A percentile compares a stretch with the other conserved stretches of the same genome.
These are phyloP conservation scores for Candida adriatica DNA, from an alignment of 805 yeast genomes.

Conservation along the genomic window DNA sequence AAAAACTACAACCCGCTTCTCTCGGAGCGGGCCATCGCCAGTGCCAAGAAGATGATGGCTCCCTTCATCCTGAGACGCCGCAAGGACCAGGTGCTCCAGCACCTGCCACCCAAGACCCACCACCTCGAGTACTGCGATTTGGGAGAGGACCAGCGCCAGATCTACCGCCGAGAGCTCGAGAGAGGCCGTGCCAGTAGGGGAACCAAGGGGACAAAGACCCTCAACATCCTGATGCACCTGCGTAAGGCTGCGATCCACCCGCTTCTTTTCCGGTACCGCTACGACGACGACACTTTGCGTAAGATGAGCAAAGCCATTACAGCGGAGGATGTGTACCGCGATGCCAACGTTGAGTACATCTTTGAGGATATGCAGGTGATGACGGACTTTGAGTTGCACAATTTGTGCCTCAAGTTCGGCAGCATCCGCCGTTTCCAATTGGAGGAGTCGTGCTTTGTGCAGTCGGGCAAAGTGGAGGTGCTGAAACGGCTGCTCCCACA, in stretches of 20 bases:
- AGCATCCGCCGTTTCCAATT: conserved; percentile 52
- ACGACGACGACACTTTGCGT: conserved; percentile 45
- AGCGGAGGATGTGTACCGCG: conserved; percentile 67
- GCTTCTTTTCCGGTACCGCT: conserved; percentile 64
- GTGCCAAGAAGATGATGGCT: conserved; percentile 97
- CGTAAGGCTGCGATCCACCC: conserved; percentile 95
- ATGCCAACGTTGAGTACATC: conserved; percentile 71
- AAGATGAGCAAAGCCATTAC: conserved; percentile 75
- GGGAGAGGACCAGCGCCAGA: conserved; percentile 41
- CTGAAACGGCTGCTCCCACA: conserved; percentile 51
- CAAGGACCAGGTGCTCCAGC: conserved; percentile 86
- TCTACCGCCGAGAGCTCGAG: conserved; percentile 57
- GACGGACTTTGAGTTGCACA: conserved; percentile 85
- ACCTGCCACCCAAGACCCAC: conserved; percentile 74
- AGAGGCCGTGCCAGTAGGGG: conserved; percentile 27
- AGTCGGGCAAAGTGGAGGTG: conserved; percentile 68
- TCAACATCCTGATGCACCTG: conserved; percentile 78
- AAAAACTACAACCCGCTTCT: conserved; percentile 68
- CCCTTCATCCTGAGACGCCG: conserved; percentile 92
- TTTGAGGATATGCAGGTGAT: conserved; percentile 92
- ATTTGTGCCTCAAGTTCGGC: conserved; percentile 67
- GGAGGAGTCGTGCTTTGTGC: conserved; percentile 47
- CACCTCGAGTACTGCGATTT: conserved; percentile 60
- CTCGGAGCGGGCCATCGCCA: conserved; percentile 84
- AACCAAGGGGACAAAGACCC: conserved; percentile 30